phyloP scores from a whole-genome alignment of 78 protist genomes.

The Tieghemostelium lacteum region DNA sequence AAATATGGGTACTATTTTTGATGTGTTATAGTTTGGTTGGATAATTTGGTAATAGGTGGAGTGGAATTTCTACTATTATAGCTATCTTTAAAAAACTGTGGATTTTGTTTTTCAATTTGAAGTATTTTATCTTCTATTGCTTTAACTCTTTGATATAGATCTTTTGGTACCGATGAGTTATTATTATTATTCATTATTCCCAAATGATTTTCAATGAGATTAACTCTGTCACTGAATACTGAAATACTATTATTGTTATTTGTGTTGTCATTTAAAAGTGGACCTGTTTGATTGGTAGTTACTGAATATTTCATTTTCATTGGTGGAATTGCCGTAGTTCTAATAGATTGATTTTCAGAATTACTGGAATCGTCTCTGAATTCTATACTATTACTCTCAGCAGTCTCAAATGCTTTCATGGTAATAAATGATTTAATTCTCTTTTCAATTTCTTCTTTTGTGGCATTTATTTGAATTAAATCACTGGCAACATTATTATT shows the following conservation, averaged over 20 bases:
- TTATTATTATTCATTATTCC: too few relatives aligned
- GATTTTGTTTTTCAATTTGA: slow-evolving; percentile 25
- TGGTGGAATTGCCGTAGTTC: slow-evolving; percentile 18
- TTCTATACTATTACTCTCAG: slow-evolving; percentile 25
- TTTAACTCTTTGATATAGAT: slow-evolving; percentile 47
- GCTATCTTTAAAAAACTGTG: slow-evolving; percentile 15
- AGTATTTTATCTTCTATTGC: slow-evolving; percentile 42
- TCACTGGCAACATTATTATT: background rate
- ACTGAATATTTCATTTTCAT: slow-evolving; percentile 17
- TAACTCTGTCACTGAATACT: slow-evolving; percentile 24
- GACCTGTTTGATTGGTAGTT: slow-evolving; percentile 42
- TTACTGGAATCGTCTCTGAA: slow-evolving; percentile 18
- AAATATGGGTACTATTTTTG: background rate
- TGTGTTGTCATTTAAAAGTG: background rate
- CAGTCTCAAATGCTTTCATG: slow-evolving; percentile 13
- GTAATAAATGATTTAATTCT: slow-evolving; percentile 21
- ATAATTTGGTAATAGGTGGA: background rate
- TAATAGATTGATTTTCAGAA: background rate
- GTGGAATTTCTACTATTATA: slow-evolving; percentile 7
- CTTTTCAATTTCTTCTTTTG: slow-evolving; percentile 17
- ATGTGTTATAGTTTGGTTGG: background rate
- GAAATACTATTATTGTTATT: background rate
- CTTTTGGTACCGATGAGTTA: slow-evolving; percentile 15
- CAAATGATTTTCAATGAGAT: slow-evolving; percentile 34
- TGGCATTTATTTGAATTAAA: slow-evolving; percentile 34